A percentile compares a stretch with the other conserved stretches of the same genome.
These are phyloP conservation scores for Spergularia azorica DNA, from an alignment of 179 eudicot genomes.

Conservation along the genomic window DNA sequence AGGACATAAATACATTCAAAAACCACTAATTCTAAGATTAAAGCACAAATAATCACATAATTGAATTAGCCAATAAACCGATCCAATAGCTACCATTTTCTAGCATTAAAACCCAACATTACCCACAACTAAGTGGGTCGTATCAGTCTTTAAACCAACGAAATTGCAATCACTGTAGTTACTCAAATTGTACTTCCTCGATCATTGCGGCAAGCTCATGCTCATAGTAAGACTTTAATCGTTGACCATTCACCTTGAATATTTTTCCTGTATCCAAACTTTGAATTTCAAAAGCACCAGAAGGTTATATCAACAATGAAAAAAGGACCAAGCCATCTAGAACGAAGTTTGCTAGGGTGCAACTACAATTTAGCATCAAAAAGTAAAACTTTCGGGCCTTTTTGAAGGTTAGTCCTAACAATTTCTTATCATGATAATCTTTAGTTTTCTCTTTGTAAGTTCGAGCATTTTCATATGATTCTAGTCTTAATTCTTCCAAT, in stretches of 20 bases:
- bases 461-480: not conserved
- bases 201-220: not conserved
- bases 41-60: too few species aligned
- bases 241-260: not conserved
- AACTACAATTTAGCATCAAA: not conserved
- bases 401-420: not conserved
- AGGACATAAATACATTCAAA: too few species aligned
- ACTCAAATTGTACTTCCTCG: not conserved
- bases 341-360: not conserved
- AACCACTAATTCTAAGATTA: too few species aligned
- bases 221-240: not conserved
- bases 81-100: too few species aligned
- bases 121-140: too few species aligned
- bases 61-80: too few species aligned
- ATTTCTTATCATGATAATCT: conserved; percentile 7
- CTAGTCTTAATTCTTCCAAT: not conserved
- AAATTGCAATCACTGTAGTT: not conserved
- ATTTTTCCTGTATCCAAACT: not conserved
- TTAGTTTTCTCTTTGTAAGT: not conserved
- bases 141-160: not conserved
- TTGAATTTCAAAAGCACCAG: not conserved
- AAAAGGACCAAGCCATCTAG: not conserved
- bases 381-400: not conserved
- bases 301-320: not conserved
- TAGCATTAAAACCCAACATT: too few species aligned